Evolutionary conservation across 345 rosid genomes (phyloP).

Genomic region (Eucalyptus regnans): DNA sequence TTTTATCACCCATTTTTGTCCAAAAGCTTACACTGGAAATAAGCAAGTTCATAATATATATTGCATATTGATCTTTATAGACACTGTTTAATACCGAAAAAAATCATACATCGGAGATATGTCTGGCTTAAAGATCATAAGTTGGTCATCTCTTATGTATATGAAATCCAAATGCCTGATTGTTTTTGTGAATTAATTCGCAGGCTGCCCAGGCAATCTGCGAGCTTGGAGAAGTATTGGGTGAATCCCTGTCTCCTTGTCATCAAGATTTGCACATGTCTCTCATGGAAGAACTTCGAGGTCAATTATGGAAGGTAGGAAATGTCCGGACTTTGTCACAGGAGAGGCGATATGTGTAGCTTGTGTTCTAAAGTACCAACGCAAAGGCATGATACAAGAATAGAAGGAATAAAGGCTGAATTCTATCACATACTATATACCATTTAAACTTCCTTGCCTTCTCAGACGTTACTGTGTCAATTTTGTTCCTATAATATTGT

Average conservation of each 20-base stretch:
- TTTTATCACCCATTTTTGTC: too few relatives aligned
- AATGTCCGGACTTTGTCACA: background rate
- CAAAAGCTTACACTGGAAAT: too few relatives aligned
- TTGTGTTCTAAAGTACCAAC: too few relatives aligned
- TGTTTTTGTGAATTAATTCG: background rate
- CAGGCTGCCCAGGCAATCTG: conserved; percentile 80
- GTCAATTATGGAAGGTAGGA: conserved; percentile 86
- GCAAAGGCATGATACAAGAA: too few relatives aligned
- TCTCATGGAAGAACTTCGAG: conserved; percentile 69
- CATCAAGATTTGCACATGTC: conserved; percentile 40
- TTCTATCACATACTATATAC: too few relatives aligned
- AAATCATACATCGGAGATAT: background rate
- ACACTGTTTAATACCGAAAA: background rate
- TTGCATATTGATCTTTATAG: background rate
- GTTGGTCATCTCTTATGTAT: background rate
- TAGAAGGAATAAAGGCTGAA: too few relatives aligned
- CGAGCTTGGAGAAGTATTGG: conserved; percentile 71
- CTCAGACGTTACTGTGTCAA: background rate
- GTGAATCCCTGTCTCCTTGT: conserved; percentile 57
- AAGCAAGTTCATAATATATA: background rate
- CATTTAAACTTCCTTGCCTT: background rate
- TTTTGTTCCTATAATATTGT: conserved; percentile 2
- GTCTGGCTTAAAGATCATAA: background rate
- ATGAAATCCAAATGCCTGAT: background rate
- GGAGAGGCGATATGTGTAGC: background rate